phyloP scores from a whole-genome alignment of 768 basidiomycete species.

The Xerocomellus amylosporus region DNA sequence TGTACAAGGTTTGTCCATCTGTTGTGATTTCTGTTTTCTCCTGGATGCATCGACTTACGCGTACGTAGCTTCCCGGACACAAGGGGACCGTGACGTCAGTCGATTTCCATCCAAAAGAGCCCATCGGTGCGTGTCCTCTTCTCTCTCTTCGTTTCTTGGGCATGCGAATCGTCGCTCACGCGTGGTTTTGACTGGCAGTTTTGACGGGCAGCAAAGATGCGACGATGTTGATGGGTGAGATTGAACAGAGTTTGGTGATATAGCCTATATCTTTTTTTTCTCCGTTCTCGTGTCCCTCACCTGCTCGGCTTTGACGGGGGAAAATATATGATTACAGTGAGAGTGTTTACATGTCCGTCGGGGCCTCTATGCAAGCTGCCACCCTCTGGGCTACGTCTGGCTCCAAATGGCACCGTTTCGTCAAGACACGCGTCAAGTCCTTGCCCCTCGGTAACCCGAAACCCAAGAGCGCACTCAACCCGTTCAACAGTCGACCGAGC shows the following conservation, averaged over 20 bases:
- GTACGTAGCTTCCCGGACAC: constrained; percentile 82
- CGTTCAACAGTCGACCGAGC: constrained; percentile 19
- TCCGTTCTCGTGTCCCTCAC: neutral
- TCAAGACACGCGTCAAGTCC: constrained; percentile 23
- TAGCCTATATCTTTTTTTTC: constrained; percentile 26
- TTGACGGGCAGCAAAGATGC: constrained; percentile 91
- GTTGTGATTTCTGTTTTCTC: neutral
- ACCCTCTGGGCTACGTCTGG: constrained; percentile 24
- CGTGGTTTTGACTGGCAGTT: constrained; percentile 43
- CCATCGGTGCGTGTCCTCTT: constrained; percentile 66
- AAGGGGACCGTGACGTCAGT: constrained; percentile 95
- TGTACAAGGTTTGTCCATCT: constrained; percentile 65
- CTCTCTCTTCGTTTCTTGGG: neutral
- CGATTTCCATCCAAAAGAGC: constrained; percentile 95
- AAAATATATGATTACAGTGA: constrained; percentile 3
- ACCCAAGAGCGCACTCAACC: constrained; percentile 16
- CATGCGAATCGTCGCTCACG: constrained; percentile 6
- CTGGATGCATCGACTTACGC: neutral
- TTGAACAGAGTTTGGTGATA: constrained; percentile 60
- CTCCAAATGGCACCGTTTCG: constrained; percentile 25
- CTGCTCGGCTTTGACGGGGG: neutral
- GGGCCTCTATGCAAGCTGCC: constrained; percentile 21
- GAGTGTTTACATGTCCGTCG: constrained; percentile 5
- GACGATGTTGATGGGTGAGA: constrained; percentile 89
- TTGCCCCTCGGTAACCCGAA: constrained; percentile 18